Conservation (phyloP, 148 eudicot genomes). For the Arctostaphylos glauca region DNA sequence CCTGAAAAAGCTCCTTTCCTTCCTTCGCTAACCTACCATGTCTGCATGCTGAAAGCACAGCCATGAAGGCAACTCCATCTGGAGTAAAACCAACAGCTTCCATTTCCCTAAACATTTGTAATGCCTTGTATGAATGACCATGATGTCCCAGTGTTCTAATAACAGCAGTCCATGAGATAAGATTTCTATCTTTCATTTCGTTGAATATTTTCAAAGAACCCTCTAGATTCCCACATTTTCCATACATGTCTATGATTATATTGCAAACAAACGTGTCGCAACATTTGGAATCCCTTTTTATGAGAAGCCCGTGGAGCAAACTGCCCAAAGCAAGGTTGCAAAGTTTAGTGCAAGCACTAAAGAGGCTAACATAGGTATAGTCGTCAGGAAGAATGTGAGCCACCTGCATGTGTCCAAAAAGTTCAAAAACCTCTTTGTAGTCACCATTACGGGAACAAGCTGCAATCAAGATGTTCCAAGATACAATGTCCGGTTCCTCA, state of each 20-base stretch:
- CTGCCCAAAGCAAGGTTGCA: slow-evolving; percentile 63
- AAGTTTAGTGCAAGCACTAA: slow-evolving; percentile 52
- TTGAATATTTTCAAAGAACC: slow-evolving; percentile 49
- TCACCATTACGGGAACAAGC: slow-evolving; percentile 75
- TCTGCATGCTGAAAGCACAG: slow-evolving; percentile 72
- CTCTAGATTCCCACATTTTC: slow-evolving; percentile 68
- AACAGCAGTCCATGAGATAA: slow-evolving; percentile 65
- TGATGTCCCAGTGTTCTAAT: slow-evolving; percentile 65
- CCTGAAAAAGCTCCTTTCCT: slow-evolving; percentile 53
- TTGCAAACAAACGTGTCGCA: slow-evolving; percentile 65
- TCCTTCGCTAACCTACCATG: slow-evolving; percentile 63
- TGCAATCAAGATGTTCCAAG: slow-evolving; percentile 71
- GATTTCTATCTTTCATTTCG: slow-evolving; percentile 42
- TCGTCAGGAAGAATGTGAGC: slow-evolving; percentile 49
- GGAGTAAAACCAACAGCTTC: slow-evolving; percentile 44
- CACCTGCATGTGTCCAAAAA: slow-evolving; percentile 60
- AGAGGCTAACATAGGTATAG: slow-evolving; percentile 56
- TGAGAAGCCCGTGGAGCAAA: slow-evolving; percentile 59
- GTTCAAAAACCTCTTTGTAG: slow-evolving; percentile 58
- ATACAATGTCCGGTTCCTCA: slow-evolving; percentile 55
- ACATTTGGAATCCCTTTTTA: slow-evolving; percentile 38
- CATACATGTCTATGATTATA: slow-evolving; percentile 67
- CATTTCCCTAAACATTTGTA: slow-evolving; percentile 61
- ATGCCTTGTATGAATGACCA: slow-evolving; percentile 53
- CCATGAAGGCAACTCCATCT: slow-evolving; percentile 52